Conservation (phyloP, 352 stramenopile species). For the Pythium vanterpoolii region DNA sequence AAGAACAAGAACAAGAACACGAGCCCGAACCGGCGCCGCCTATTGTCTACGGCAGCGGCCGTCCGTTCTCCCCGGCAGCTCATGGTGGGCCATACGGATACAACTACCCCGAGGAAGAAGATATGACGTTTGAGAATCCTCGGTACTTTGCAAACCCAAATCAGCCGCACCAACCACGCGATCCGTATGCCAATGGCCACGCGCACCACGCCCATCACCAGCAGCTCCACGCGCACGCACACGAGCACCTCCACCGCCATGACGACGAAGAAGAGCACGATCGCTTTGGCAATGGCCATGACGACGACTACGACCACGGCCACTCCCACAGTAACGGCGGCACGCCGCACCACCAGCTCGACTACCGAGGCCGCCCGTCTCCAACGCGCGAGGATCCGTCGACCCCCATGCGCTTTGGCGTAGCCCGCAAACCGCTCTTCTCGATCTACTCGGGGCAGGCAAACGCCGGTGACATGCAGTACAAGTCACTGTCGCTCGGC, state of each 20-base stretch:
- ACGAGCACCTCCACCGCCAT: background rate
- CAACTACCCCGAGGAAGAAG: conserved; percentile 31
- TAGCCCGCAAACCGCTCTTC: conserved; percentile 25
- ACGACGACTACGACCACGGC: background rate
- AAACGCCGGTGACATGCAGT: conserved; percentile 24
- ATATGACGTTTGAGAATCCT: conserved; percentile 28
- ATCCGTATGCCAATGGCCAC: background rate
- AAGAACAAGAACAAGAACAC: conserved; percentile 37
- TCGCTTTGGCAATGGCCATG: no score
- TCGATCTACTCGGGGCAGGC: conserved; percentile 34
- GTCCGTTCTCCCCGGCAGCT: background rate
- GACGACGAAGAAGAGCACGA: background rate
- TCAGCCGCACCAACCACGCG: background rate
- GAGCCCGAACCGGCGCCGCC: conserved; percentile 18
- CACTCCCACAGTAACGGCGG: background rate
- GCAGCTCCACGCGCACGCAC: background rate
- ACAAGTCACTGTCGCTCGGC: conserved; percentile 49
- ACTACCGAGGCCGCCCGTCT: conserved; percentile 1
- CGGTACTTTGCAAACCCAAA: conserved; percentile 23
- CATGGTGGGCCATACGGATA: conserved; percentile 2
- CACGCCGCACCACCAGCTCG: conserved; percentile 6
- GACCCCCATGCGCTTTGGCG: conserved; percentile 11
- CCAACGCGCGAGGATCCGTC: conserved; percentile 7
- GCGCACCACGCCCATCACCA: background rate
- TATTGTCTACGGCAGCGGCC: background rate